Evolutionary conservation across 202 grass and related monocot species (phyloP).

Genomic region (Setaria viridis): DNA sequence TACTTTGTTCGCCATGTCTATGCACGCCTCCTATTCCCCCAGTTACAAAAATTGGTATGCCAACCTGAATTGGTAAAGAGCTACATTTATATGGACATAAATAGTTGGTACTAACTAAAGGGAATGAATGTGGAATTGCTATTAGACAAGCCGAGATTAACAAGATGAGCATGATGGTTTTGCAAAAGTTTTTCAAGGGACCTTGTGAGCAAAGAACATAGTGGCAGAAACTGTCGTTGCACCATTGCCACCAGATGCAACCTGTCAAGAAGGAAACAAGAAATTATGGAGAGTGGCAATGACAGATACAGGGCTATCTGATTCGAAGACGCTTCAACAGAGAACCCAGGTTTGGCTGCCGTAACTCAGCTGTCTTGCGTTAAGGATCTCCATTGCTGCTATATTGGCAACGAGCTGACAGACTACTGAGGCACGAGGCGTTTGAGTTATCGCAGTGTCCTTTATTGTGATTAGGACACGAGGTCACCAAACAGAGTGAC

Average conservation of each 20-base stretch:
- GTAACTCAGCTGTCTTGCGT: neutral
- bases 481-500: neutral
- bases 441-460: neutral
- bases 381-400: neutral
- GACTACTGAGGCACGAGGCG: neutral
- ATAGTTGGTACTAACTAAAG: neutral
- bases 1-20: slow-evolving; percentile 86
- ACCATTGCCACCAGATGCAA: slow-evolving; percentile 73
- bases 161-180: slow-evolving; percentile 13
- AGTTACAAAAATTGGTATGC: slow-evolving; percentile 90
- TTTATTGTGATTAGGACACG: neutral
- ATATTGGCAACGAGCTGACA: neutral
- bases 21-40: slow-evolving; percentile 90
- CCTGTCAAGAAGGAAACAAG: slow-evolving; percentile 41
- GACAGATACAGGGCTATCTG: neutral
- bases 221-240: slow-evolving; percentile 95
- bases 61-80: slow-evolving; percentile 60
- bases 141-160: slow-evolving; percentile 27
- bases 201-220: slow-evolving; percentile 96
- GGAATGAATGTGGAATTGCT: neutral
- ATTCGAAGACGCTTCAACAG: neutral
- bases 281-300: neutral
- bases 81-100: neutral
- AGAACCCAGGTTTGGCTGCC: neutral
- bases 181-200: slow-evolving; percentile 19